Conservation (phyloP, 2,329 filamentous ascomycete genomes). For the Penicillium sp. region DNA sequence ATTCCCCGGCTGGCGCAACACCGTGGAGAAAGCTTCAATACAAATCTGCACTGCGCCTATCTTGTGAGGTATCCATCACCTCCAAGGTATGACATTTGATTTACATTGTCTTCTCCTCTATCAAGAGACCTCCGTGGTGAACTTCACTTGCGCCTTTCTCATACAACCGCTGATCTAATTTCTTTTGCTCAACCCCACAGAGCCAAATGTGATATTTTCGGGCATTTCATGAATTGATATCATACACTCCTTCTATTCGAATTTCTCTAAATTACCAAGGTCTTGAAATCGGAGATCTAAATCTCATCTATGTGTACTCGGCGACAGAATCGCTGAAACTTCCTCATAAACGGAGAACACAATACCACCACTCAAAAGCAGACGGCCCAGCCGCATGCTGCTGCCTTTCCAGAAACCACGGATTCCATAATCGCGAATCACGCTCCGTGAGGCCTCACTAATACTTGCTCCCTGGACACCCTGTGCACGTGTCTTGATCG, state of each 20-base stretch:
- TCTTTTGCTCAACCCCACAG: too few relatives aligned
- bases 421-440: conserved; percentile 60
- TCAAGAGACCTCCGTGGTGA: too few relatives aligned
- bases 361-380: conserved; percentile 68
- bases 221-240: too few relatives aligned
- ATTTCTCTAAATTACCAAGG: too few relatives aligned
- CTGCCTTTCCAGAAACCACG: conserved; percentile 68
- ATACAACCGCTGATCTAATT: too few relatives aligned
- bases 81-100: too few relatives aligned
- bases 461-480: conserved; percentile 61
- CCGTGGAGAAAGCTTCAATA: conserved; percentile 6
- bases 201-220: too few relatives aligned
- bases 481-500: conserved; percentile 62
- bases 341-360: conserved; percentile 66
- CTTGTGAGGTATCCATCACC: background rate
- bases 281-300: too few relatives aligned
- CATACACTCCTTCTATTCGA: too few relatives aligned
- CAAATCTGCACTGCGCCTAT: conserved; percentile 6
- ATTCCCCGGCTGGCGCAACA: conserved; percentile 9
- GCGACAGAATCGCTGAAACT: conserved; percentile 51
- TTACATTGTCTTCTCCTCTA: too few relatives aligned
- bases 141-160: too few relatives aligned
- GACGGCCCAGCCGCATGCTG: conserved; percentile 66
- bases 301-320: background rate
- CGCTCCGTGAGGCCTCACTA: conserved; percentile 56